These are phyloP conservation scores for Epichloe hybrida DNA, from an alignment of 2,329 filamentous ascomycete genomes.

Conservation along the genomic window DNA sequence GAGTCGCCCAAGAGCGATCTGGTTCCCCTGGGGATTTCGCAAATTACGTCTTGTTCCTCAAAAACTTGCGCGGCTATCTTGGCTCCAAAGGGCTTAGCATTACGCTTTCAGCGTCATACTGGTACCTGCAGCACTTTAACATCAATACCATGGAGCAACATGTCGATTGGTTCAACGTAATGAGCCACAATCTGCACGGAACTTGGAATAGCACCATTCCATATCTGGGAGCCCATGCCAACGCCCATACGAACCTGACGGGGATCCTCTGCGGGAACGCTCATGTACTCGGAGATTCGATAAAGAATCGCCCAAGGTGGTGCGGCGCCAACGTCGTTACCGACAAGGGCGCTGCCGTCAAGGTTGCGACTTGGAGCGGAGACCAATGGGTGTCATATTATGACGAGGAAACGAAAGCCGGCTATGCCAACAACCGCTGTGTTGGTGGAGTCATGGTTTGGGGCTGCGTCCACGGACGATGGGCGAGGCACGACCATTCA, in stretches of 20 bases:
- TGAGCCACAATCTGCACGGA: slow-evolving; percentile 32
- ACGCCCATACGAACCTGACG: slow-evolving; percentile 32
- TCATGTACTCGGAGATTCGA: slow-evolving; percentile 20
- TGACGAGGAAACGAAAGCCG: slow-evolving; percentile 18
- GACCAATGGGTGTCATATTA: slow-evolving; percentile 27
- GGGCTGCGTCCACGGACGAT: neutral
- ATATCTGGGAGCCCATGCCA: slow-evolving; percentile 13
- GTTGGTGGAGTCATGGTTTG: slow-evolving; percentile 10
- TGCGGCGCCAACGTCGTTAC: too few relatives aligned
- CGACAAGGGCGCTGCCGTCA: slow-evolving; percentile 12
- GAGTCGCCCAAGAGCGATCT: slow-evolving; percentile 10
- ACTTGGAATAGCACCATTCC: slow-evolving; percentile 22
- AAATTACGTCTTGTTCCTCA: slow-evolving; percentile 14
- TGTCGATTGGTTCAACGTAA: slow-evolving; percentile 30
- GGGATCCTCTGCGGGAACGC: slow-evolving; percentile 25
- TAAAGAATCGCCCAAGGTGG: too few relatives aligned
- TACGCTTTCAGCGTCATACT: slow-evolving; percentile 5
- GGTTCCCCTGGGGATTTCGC: slow-evolving; percentile 12
- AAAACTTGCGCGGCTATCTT: slow-evolving; percentile 7
- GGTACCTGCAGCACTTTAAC: slow-evolving; percentile 9
- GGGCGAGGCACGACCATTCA: neutral
- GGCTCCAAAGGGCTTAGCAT: slow-evolving; percentile 3
- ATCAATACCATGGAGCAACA: slow-evolving; percentile 5
- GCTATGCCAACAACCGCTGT: slow-evolving; percentile 17
- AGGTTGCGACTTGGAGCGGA: slow-evolving; percentile 17